These are phyloP conservation scores for Chara braunii DNA, from an alignment of 139 green algal genomes.

Conservation along the genomic window DNA sequence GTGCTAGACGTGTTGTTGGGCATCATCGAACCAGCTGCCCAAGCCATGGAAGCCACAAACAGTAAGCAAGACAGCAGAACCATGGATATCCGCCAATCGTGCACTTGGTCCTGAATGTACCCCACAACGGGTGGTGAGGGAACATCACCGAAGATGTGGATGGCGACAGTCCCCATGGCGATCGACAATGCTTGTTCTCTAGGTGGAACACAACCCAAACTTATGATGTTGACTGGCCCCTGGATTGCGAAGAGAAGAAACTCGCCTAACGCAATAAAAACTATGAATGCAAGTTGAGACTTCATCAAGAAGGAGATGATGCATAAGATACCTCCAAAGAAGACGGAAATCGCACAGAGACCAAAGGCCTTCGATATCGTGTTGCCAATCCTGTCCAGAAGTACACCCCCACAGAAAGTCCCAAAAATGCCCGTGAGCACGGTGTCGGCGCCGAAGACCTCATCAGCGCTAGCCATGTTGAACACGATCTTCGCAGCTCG, in stretches of 20 bases:
- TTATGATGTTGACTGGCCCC: constrained; percentile 67
- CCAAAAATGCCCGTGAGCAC: constrained; percentile 67
- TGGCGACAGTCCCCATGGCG: constrained; percentile 66
- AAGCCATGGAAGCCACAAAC: no score
- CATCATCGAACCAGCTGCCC: no score
- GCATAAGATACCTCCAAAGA: constrained; percentile 38
- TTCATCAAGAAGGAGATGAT: constrained; percentile 51
- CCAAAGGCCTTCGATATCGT: constrained; percentile 42
- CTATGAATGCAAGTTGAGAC: constrained; percentile 8
- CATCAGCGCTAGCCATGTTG: constrained; percentile 56
- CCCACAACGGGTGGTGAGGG: constrained; percentile 79
- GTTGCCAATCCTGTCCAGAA: constrained; percentile 67
- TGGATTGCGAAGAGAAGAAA: constrained; percentile 41
- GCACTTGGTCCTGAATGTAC: no score
- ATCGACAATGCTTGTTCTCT: constrained; percentile 39
- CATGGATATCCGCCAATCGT: no score
- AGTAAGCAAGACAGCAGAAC: no score
- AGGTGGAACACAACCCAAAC: constrained; percentile 79
- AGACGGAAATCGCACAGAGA: neutral
- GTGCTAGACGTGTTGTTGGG: no score
- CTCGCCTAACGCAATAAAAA: constrained; percentile 24
- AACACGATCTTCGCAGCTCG: constrained; percentile 60
- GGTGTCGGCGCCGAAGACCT: constrained; percentile 79
- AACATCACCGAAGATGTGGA: constrained; percentile 90
- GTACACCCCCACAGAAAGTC: constrained; percentile 61